These are phyloP conservation scores for Fusarium sp. DNA, from an alignment of 2,329 filamentous ascomycete genomes.

Conservation along the genomic window DNA sequence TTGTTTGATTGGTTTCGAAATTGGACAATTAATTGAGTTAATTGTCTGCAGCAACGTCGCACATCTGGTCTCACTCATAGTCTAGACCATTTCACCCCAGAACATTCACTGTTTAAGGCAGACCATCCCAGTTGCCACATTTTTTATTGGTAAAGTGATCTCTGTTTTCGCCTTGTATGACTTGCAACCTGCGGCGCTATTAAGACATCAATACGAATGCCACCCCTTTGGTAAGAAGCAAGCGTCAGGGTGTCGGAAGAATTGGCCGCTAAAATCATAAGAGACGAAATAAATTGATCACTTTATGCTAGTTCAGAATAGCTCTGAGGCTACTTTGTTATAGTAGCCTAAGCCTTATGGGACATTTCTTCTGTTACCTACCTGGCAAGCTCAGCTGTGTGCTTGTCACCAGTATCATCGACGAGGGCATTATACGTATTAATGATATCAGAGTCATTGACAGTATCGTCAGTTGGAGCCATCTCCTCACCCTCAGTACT, in stretches of 20 bases:
- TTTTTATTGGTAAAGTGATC: background rate
- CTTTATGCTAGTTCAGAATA: too few relatives aligned
- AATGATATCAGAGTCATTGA: background rate
- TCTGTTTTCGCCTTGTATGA: background rate
- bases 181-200: background rate
- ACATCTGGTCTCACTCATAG: background rate
- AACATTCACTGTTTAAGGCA: background rate
- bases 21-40: background rate
- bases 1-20: constrained; percentile 21
- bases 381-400: background rate
- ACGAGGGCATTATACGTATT: accelerated
- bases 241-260: background rate
- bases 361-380: too few relatives aligned
- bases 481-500: background rate
- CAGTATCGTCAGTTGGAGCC: background rate
- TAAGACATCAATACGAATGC: background rate
- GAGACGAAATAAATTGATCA: too few relatives aligned
- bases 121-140: background rate
- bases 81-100: background rate
- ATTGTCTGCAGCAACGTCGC: background rate
- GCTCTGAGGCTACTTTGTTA: too few relatives aligned
- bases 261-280: too few relatives aligned
- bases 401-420: background rate
- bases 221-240: background rate
- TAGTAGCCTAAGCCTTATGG: too few relatives aligned